These are phyloP conservation scores for Blastobotrys aristatus DNA, from an alignment of 1,139 yeast species.

Conservation along the genomic window DNA sequence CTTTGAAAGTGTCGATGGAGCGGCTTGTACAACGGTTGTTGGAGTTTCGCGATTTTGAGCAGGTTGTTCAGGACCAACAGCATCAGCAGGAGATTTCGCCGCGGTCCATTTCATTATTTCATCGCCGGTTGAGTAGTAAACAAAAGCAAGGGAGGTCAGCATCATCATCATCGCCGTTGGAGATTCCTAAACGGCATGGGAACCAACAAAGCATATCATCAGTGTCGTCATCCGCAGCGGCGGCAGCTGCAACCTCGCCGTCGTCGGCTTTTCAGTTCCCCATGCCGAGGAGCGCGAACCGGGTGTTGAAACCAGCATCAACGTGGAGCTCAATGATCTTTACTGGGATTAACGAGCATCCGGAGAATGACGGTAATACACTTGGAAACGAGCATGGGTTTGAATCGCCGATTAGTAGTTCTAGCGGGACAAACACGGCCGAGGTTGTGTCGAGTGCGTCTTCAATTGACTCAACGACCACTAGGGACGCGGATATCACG, in stretches of 20 bases:
- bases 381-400: too few species aligned
- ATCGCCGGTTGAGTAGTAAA: slow-evolving; percentile 23
- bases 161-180: slow-evolving; percentile 3
- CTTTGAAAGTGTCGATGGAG: slow-evolving; percentile 31
- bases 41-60: slow-evolving; percentile 30
- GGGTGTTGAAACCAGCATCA: slow-evolving; percentile 15
- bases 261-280: slow-evolving; percentile 13
- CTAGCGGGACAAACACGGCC: slow-evolving; percentile 5
- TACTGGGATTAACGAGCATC: slow-evolving; percentile 1
- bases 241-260: too few species aligned
- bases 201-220: neutral
- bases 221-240: slow-evolving; percentile 3
- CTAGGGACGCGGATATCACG: slow-evolving; percentile 2
- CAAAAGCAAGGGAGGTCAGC: neutral
- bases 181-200: slow-evolving; percentile 6
- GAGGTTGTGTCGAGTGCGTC: slow-evolving; percentile 8
- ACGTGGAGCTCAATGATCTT: slow-evolving; percentile 18
- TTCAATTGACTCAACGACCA: slow-evolving; percentile 3
- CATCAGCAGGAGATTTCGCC: slow-evolving; percentile 9
- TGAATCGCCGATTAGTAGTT: slow-evolving; percentile 7
- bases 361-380: neutral
- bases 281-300: slow-evolving; percentile 3
- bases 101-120: slow-evolving; percentile 29
- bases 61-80: slow-evolving; percentile 28
- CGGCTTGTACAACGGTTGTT: slow-evolving; percentile 34